These are phyloP conservation scores for Aschersonia sp. DNA, from an alignment of 2,329 filamentous ascomycete species.

Conservation along the genomic window DNA sequence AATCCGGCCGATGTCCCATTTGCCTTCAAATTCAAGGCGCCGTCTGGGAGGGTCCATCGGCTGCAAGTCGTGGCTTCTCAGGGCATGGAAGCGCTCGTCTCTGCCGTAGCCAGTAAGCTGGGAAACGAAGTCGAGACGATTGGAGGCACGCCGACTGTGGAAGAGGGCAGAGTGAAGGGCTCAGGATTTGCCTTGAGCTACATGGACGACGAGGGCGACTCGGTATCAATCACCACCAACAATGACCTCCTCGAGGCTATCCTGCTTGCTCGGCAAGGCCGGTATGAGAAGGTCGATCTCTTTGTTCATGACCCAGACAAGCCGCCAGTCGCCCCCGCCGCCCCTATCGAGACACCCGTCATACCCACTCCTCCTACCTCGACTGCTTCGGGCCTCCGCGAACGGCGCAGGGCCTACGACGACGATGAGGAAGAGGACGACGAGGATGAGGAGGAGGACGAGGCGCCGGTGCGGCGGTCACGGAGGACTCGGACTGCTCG, in stretches of 20 bases:
- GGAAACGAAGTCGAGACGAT: constrained; percentile 70
- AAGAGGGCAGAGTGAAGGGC: constrained; percentile 63
- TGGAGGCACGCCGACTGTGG: constrained; percentile 64
- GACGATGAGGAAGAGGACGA: constrained; percentile 38
- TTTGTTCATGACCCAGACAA: constrained; percentile 91
- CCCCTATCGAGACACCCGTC: constrained; percentile 28
- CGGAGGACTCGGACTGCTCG: constrained; percentile 21
- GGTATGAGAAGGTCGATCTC: constrained; percentile 85
- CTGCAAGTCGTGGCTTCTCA: constrained; percentile 71
- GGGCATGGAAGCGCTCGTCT: constrained; percentile 67
- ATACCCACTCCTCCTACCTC: constrained; percentile 33
- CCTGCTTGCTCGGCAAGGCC: constrained; percentile 60
- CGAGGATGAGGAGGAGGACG: constrained; percentile 39
- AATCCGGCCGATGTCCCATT: constrained; percentile 63
- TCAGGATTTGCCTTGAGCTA: constrained; percentile 88
- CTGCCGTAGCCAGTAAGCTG: constrained; percentile 68
- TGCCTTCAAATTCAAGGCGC: constrained; percentile 98
- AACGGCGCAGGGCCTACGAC: constrained; percentile 30
- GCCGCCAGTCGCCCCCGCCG: constrained; percentile 56
- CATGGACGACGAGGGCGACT: constrained; percentile 91
- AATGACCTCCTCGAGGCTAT: constrained; percentile 87
- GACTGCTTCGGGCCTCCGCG: constrained; percentile 30
- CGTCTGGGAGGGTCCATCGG: constrained; percentile 84
- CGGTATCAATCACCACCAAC: constrained; percentile 91
- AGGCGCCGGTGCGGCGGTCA: constrained; percentile 30